Evolutionary conservation across 2,329 filamentous ascomycete genomes (phyloP), one percentile per base, ranked within the genome.

Genomic region (Ophiosphaerella korrae): DNA sequence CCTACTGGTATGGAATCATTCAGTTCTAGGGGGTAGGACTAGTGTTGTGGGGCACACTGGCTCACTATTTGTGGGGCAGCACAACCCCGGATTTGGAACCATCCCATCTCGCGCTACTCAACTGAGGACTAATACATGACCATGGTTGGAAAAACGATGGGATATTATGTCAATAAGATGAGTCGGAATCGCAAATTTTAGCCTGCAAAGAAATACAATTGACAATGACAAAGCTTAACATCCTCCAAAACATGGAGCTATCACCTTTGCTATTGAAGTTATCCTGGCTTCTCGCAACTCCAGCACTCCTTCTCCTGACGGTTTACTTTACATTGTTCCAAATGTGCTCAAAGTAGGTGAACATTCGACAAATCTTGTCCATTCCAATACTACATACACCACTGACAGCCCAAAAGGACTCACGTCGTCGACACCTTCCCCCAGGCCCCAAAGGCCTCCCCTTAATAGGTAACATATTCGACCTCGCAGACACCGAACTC

Each of bases 371-470:
- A 11, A 7, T 29, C 3, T 11, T 29, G 11, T 11, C 11, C 26
- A 29, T 2, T 29, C 36, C 21, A 7, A 16, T 14, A 14, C 21
- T 32, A 8, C 1, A 21, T n/a, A 29, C 7, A 39, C 40, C n/a
- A 34, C 38, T 56, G 14, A 57, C 45, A 37, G 21, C 14, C 2
- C n/a, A 11, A 0, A 12, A 72, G 65, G 70, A 73, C 33, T 45
- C 59, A 2, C 63, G 70, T 33, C 54, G 68, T 11, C 65, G 66
- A 11, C 63, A 74, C 41, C 64, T 76, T 0, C 74, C 74, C 6
- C 74, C 73, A 6, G 74, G 74, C 2, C 74, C 74, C 0, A 62
- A 58, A 45, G 75, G 74, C 1, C 64, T 75, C 2, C 74, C 75
- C 2, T 72, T 77, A 34, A 61, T 77, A 2, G 75, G 75, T 0